A percentile compares a stretch with the other conserved stretches of the same genome.
These are phyloP conservation scores for Clarireedia monteithiana DNA, from an alignment of 2,329 filamentous ascomycete species.

Conservation along the genomic window DNA sequence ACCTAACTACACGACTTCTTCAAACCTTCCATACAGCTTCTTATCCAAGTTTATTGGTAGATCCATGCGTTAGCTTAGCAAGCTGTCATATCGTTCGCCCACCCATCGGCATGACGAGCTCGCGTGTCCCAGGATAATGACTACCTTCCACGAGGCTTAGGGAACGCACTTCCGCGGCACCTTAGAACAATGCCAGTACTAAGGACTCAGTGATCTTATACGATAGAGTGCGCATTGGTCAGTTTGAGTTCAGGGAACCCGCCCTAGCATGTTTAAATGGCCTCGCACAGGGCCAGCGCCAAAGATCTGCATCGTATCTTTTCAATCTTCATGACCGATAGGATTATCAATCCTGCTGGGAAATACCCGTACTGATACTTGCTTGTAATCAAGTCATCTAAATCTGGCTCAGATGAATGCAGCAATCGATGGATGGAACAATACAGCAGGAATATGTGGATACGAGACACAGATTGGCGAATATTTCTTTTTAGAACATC, in stretches of 20 bases:
- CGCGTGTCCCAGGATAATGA: neutral
- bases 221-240: neutral
- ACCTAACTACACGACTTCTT: slow-evolving; percentile 1
- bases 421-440: no score
- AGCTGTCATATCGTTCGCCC: no score
- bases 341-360: neutral
- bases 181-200: neutral
- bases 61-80: neutral
- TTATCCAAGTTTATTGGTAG: neutral
- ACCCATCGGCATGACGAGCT: no score
- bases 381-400: neutral
- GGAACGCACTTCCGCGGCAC: neutral
- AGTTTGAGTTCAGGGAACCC: neutral
- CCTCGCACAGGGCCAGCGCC: slow-evolving; percentile 1
- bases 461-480: no score
- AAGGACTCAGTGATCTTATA: neutral
- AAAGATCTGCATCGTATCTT: neutral
- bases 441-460: no score
- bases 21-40: slow-evolving; percentile 1
- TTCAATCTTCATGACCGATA: neutral
- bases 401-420: no score
- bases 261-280: neutral
- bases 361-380: neutral
- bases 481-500: no score
- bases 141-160: neutral